Conservation (phyloP, 148 eudicot genomes). For the Vaccinium vitisidaea region DNA sequence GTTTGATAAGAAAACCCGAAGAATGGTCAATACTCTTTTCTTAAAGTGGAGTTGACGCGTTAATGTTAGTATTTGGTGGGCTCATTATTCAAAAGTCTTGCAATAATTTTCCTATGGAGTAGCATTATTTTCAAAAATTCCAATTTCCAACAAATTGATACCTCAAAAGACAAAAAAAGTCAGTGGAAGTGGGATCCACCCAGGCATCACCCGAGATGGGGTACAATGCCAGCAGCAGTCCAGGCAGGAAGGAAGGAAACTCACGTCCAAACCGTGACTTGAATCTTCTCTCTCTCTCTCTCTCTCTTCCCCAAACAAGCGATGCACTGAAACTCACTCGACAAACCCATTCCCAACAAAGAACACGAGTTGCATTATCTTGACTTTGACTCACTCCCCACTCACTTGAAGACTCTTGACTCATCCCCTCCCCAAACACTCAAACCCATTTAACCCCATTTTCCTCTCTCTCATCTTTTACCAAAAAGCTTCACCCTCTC, state of each 20-base stretch:
- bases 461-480: background rate
- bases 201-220: background rate
- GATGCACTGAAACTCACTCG: no score
- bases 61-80: no score
- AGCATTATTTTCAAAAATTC: no score
- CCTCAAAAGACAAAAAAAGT: no score
- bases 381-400: background rate
- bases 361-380: background rate
- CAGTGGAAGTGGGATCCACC: background rate
- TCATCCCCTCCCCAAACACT: background rate
- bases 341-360: no score
- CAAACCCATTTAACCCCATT: background rate
- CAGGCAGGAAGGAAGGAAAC: background rate
- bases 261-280: background rate
- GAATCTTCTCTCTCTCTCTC: background rate
- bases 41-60: no score
- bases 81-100: no score
- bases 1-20: no score
- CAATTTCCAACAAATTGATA: no score
- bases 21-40: no score
- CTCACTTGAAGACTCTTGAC: background rate
- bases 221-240: background rate
- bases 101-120: no score
- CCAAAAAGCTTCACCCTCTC: conserved; percentile 14
- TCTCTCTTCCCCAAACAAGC: background rate